phyloP scores from a whole-genome alignment of 106 monocot species.

The Chionographis japonica region DNA sequence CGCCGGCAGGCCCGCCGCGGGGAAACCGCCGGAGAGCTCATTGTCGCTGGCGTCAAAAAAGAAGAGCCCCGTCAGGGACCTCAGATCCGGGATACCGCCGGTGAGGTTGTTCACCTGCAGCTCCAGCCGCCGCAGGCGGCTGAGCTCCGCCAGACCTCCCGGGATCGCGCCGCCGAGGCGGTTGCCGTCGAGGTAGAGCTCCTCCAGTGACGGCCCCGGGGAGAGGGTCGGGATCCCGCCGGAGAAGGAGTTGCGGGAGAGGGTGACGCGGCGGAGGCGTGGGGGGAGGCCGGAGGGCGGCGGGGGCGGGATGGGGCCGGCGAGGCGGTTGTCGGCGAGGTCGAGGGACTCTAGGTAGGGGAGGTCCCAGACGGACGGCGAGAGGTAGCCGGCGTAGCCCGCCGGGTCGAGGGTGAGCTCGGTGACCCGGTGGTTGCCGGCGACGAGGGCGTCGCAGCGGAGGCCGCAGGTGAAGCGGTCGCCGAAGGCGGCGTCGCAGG shows the following conservation, averaged over 20 bases:
- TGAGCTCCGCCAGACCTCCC: neutral
- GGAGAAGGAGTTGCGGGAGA: conserved; percentile 69
- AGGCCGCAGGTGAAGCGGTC: conserved; percentile 67
- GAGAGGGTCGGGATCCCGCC: conserved; percentile 36
- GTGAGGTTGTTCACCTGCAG: conserved; percentile 49
- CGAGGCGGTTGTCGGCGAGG: conserved; percentile 48
- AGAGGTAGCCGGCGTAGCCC: conserved; percentile 47
- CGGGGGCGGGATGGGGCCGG: conserved; percentile 35
- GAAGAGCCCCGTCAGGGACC: conserved; percentile 26
- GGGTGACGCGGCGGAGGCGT: conserved; percentile 38
- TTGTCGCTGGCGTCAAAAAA: conserved; percentile 63
- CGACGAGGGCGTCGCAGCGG: conserved; percentile 44
- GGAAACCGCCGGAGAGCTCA: conserved; percentile 36
- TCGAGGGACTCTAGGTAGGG: conserved; percentile 47
- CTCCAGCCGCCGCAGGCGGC: conserved; percentile 37
- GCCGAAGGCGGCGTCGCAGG: conserved; percentile 54
- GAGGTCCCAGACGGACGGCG: conserved; percentile 42
- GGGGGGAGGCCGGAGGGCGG: conserved; percentile 7
- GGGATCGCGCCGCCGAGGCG: conserved; percentile 32
- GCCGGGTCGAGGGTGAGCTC: conserved; percentile 59
- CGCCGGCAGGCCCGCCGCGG: conserved; percentile 30
- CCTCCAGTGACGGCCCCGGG: conserved; percentile 19
- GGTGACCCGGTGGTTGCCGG: conserved; percentile 45
- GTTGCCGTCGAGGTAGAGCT: conserved; percentile 54
- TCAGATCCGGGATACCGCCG: conserved; percentile 40